Evolutionary conservation across 2,329 filamentous ascomycete species (phyloP), one percentile per base, ranked within the genome.

Genomic region (Aspergillus aculeatinus): DNA sequence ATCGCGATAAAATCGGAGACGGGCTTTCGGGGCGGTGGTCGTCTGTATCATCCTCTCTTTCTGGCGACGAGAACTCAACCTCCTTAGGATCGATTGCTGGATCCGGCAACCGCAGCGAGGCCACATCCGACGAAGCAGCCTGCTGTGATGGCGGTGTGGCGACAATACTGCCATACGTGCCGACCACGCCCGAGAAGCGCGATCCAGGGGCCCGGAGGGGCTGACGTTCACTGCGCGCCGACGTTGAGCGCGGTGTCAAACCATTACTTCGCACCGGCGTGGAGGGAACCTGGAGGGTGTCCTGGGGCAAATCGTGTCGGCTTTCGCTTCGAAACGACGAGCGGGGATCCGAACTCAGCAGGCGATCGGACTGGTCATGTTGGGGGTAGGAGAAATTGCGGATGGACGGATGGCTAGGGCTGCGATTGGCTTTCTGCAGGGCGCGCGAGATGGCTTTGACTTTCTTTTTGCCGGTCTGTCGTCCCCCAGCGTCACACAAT

Each of bases 361-460:
- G 47, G 44, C 57, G 44, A 56, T 64, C 51, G 48, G 31, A 56
- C 57, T 52, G 63, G 49, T 68, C 58, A 31, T 54, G 58, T 51
- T 53, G 56, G 31, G 57, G 55, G 62, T 66, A 59, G 51, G 56
- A 58, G 57, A 65, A 58, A 42, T 72, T 70, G 63, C 76, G 73
- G 48, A 76, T 62, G 49, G 70, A 74, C 10, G 87, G 84, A 0
- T 85, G 60, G n/a, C 60, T 66, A 19, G 72, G 69, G 48, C 67
- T 75, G 44, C 73, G 85, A 76, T 79, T 86, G 77, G 79, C 77
- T 68, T 78, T 82, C 58, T 85, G 82, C 63, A 95, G 83, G 60
- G 92, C 91, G 63, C 89, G 85, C 25, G 83, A 79, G 55, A 97
- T 88, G 59, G 87, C 87, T 77, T 97, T 98, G 76, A 98, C 83